Percentiles rank a stretch among this genome's conserved stretches.
Conservation (phyloP, 2,329 filamentous ascomycete genomes). For the Claviceps spartinae region DNA sequence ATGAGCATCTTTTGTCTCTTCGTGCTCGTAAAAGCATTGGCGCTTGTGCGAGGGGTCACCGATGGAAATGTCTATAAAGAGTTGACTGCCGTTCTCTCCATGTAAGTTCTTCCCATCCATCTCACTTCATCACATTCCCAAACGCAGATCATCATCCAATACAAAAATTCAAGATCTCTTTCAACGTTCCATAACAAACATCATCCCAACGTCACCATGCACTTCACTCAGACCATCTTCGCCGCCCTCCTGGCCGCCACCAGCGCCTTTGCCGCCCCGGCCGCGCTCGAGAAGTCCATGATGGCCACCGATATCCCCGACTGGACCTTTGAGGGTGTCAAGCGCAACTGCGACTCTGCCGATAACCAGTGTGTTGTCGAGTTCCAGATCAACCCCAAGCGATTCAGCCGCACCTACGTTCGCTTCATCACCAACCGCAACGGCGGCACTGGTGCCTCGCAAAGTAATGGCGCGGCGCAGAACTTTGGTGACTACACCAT, state of each 20-base stretch:
- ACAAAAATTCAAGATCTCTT: not conserved
- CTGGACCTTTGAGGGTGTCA: slow-evolving; percentile 28
- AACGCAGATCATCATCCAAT: not conserved
- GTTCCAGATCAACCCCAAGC: slow-evolving; percentile 26
- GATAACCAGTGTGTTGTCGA: slow-evolving; percentile 29
- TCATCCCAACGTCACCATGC: slow-evolving; percentile 20
- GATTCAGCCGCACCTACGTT: slow-evolving; percentile 17
- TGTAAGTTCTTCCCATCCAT: too few species aligned
- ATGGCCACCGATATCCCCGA: slow-evolving; percentile 22
- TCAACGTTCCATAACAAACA: not conserved
- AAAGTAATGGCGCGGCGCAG: slow-evolving; percentile 24
- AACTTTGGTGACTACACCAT: slow-evolving; percentile 37
- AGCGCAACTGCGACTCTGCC: slow-evolving; percentile 25
- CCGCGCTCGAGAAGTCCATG: slow-evolving; percentile 22
- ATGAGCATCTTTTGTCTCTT: not conserved
- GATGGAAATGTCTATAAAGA: not conserved
- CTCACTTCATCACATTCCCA: not conserved
- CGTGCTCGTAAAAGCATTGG: not conserved
- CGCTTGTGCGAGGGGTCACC: too few species aligned
- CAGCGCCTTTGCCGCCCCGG: slow-evolving; percentile 23
- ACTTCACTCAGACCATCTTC: slow-evolving; percentile 27
- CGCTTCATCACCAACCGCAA: slow-evolving; percentile 22
- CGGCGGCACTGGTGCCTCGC: slow-evolving; percentile 13
- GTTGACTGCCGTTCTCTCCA: too few species aligned
- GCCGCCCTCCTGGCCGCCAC: slow-evolving; percentile 22